Conservation (phyloP, 805 yeast species). For the Yarrowia sp. region DNA sequence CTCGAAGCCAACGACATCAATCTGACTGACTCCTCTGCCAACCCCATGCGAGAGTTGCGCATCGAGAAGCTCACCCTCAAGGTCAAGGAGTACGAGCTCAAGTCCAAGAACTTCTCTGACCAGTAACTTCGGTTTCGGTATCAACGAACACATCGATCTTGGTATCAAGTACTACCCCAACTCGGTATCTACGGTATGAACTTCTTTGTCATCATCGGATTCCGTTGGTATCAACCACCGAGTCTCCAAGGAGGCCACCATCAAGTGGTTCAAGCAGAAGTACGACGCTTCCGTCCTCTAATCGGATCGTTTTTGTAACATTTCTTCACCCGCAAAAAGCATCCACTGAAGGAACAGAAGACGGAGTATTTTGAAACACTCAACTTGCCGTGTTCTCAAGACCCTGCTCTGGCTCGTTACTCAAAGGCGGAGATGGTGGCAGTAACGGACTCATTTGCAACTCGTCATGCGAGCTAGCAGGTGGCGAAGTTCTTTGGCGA, state of each 20-base stretch:
- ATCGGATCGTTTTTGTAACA: constrained; percentile 25
- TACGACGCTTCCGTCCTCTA: constrained; percentile 91
- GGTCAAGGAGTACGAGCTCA: constrained; percentile 99
- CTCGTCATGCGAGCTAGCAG: too few relatives aligned
- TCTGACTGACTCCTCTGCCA: constrained; percentile 47
- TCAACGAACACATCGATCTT: constrained; percentile 98
- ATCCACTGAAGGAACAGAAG: constrained; percentile 6
- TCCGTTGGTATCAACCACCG: constrained; percentile 89
- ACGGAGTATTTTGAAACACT: constrained; percentile 16
- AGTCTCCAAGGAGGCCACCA: constrained; percentile 89
- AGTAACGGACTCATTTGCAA: too few relatives aligned
- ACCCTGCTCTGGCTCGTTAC: too few relatives aligned
- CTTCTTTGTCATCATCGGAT: constrained; percentile 98
- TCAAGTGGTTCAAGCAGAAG: constrained; percentile 98
- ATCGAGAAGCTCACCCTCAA: constrained; percentile 99
- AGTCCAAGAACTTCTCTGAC: constrained; percentile 94
- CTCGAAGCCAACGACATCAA: too few relatives aligned
- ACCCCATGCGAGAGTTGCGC: constrained; percentile 98
- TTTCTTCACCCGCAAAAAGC: neutral
- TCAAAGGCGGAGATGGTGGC: too few relatives aligned
- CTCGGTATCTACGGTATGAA: constrained; percentile 99
- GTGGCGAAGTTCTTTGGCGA: too few relatives aligned
- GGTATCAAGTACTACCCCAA: constrained; percentile 99
- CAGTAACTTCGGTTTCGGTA: constrained; percentile 99
- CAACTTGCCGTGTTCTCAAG: too few relatives aligned